Base-by-base conservation (phyloP, 2,329 filamentous ascomycete genomes). In the Lasiodiplodia gonubiensis region DNA sequence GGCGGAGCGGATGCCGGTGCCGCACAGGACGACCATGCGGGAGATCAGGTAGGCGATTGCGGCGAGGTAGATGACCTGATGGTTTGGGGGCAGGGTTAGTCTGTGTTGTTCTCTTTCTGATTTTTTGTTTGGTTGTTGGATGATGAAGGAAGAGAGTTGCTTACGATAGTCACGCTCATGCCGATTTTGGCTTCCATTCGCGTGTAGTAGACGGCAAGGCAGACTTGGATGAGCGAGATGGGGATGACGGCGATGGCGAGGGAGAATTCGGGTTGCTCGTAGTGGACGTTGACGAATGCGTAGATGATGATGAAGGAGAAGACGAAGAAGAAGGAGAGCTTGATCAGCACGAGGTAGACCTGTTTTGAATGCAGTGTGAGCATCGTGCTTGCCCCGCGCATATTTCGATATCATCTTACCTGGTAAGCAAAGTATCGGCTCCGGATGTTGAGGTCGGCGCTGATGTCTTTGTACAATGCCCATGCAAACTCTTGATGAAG, bases 211-310 rank as follows among this genome's bases (percentile, higher is more conserved):
- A 75, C 53, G 30, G 48, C 30, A 35, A 53, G 23, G 5, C 25
- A 57, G 3, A 72, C 33, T 12, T 71, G 70, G 6, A 74, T 37
- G 3, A 71, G 54, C 0, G 68, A 57, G 18, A 70, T 53, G 3
- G 74, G 73, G 37, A 75, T 72, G 21, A 75, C 61, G 2, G 69
- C 68, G 30, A 75, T 65, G 1, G 73, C 74, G 14, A 74, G 55
- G 11, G 69, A 60, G 46, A 73, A 74, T 11, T 73, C 73, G 4
- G 73, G 73, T 37, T 71, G 30, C 1, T 23, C 5, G 51, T 69
- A 74, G 39, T 74, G 72, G 0, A 74, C 71, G 37, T 73, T 49
- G 33, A 74, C 60, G 7, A 73, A 25, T 11, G 55, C 70, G 55
- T 73, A 75, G 10, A 71, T 25, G 16, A 74, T 16, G 27, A 73